Conservation (phyloP, 1,284 basidiomycete species). For the Pterulicium gracile region DNA sequence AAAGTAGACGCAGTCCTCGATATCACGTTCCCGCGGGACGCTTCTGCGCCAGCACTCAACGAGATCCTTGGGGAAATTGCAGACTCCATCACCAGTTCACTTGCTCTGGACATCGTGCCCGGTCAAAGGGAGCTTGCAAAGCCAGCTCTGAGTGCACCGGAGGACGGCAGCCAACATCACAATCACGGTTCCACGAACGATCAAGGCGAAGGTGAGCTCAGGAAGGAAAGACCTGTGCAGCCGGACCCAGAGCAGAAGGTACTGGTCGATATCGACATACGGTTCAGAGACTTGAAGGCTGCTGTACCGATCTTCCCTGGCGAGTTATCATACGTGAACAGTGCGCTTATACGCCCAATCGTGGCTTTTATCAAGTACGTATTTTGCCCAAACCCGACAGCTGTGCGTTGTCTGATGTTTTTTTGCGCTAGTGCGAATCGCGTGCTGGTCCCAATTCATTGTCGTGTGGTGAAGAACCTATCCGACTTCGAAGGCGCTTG, state of each 20-base stretch:
- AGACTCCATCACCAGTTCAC: conserved; percentile 67
- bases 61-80: conserved; percentile 88
- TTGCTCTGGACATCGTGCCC: conserved; percentile 62
- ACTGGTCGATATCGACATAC: conserved; percentile 88
- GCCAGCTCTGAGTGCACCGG: conserved; percentile 75
- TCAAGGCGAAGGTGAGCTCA: conserved; percentile 9
- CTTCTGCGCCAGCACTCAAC: conserved; percentile 70
- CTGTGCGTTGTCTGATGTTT: conserved; percentile 12
- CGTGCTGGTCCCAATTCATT: conserved; percentile 87
- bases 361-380: conserved; percentile 97
- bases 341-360: conserved; percentile 92
- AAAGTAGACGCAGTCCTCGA: conserved; percentile 96
- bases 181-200: no score
- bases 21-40: conserved; percentile 90
- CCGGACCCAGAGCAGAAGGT: conserved; percentile 37
- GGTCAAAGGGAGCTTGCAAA: conserved; percentile 83
- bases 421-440: conserved; percentile 62
- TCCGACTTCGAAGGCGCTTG: conserved; percentile 81
- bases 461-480: conserved; percentile 72
- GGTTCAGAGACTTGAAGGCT: conserved; percentile 95
- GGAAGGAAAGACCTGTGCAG: conserved; percentile 15
- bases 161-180: no score
- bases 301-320: conserved; percentile 85
- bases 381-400: conserved; percentile 3
- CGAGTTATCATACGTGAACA: conserved; percentile 86